Evolutionary conservation across 768 basidiomycete genomes (phyloP), one percentile per base, ranked within the genome.

Genomic region (Porpolomopsis calyptriformis): DNA sequence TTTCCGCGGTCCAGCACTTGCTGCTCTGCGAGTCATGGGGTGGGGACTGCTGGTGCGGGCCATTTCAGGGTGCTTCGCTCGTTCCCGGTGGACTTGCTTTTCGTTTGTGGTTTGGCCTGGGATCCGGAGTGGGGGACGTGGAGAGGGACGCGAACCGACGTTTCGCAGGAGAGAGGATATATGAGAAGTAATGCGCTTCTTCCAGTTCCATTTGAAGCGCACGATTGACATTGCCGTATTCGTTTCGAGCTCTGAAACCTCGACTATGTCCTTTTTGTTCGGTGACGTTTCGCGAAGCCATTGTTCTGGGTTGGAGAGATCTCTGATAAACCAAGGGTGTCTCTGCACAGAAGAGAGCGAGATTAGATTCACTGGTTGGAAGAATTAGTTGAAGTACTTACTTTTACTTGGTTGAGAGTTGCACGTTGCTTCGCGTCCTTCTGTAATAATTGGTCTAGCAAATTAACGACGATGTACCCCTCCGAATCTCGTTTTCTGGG

Each of bases 341-440:
- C 62, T 64, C 82, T 83, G 60, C 20, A 40, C 48, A 50, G 24
- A 45, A 6, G 27, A 31, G 46, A 20, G 46, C 22, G 37, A 44
- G 19, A 16, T 43, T 14, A 26, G 33, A 45, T 16, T 22, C 34
- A 22, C 8, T 18, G 8, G 10, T 24, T 9, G 5, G 23, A 4
- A 2, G n/a, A 16, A 19, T 37, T 39, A 37, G 48, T 27, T 23
- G 6, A 26, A 53, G 43, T 45, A 62, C 57, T 47, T 46, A 69
- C 93, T 77, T 94, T 97, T 54, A 91, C 78, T 54, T 86, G 73
- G 23, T 79, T 75, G 35, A 97, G 72, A 16, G 78, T 82, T 42
- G 94, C 85, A 46, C 93, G 74, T 57, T 73, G 73, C 23, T 59
- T 65, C 4, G 74, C 73, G 53, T 92, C 82, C 68, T 96, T 97